Percentiles rank a stretch among this genome's conserved stretches.
Conservation (phyloP, 257 asterid genomes). For the Capsicum rhomboideum region DNA sequence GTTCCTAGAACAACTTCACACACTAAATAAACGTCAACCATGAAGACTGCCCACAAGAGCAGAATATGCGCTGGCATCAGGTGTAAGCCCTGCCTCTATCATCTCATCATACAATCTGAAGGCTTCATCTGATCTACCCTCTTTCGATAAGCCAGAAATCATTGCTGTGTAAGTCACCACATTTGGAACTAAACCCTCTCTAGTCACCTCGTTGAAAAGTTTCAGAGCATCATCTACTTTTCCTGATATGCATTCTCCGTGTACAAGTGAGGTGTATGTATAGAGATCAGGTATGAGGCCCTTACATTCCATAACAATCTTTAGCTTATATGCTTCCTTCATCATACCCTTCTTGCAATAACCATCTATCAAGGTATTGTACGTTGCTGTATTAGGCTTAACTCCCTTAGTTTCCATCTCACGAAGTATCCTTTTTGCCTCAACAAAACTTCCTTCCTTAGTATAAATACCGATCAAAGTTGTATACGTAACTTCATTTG, state of each 20-base stretch:
- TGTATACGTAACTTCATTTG: conserved; percentile 31
- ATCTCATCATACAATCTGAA: conserved; percentile 69
- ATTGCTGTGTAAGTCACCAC: conserved; percentile 52
- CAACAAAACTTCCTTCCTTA: conserved; percentile 22
- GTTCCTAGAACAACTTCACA: neutral
- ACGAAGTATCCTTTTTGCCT: conserved; percentile 17
- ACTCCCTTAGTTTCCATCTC: conserved; percentile 24
- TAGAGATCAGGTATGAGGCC: conserved; percentile 55
- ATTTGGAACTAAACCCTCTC: conserved; percentile 33
- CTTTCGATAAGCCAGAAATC: conserved; percentile 63
- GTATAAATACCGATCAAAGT: conserved; percentile 21
- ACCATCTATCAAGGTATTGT: conserved; percentile 26
- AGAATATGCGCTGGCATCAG: conserved; percentile 64
- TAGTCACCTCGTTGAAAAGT: conserved; percentile 53
- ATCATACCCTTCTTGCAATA: conserved; percentile 26
- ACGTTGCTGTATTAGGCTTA: conserved; percentile 24
- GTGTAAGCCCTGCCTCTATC: conserved; percentile 56
- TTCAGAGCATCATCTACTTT: conserved; percentile 57
- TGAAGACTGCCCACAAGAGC: conserved; percentile 88
- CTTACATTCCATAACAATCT: conserved; percentile 43
- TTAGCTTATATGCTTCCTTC: conserved; percentile 26
- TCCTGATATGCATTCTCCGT: conserved; percentile 65
- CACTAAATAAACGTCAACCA: neutral
- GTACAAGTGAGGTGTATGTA: conserved; percentile 71
- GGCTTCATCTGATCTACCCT: conserved; percentile 82